A percentile compares a stretch with the other conserved stretches of the same genome.
Conservation (phyloP, 2,329 filamentous ascomycete species). For the Monosporascus cannonballus region DNA sequence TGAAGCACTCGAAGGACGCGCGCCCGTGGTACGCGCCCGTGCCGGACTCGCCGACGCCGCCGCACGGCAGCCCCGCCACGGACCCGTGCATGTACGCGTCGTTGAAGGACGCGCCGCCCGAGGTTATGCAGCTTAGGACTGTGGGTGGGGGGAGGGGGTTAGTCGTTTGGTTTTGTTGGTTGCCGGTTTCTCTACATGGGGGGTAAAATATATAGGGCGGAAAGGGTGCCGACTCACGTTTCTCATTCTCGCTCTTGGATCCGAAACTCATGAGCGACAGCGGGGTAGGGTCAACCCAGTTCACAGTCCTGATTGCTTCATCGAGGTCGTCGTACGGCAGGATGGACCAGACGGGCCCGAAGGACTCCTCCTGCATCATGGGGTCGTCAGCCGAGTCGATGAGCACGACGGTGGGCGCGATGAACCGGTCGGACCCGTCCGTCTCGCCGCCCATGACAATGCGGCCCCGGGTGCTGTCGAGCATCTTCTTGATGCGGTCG, state of each 20-base stretch:
- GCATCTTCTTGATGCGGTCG: slow-evolving; percentile 78
- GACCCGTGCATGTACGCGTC: slow-evolving; percentile 64
- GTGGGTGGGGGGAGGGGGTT: slow-evolving; percentile 2
- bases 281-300: slow-evolving; percentile 75
- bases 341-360: slow-evolving; percentile 87
- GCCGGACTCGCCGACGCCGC: slow-evolving; percentile 76
- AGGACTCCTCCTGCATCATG: slow-evolving; percentile 78
- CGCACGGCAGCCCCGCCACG: slow-evolving; percentile 69
- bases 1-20: slow-evolving; percentile 57
- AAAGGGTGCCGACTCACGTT: slow-evolving; percentile 45
- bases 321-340: slow-evolving; percentile 74
- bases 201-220: not conserved
- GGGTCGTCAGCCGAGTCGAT: slow-evolving; percentile 70
- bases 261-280: slow-evolving; percentile 83
- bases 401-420: slow-evolving; percentile 89
- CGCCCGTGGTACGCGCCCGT: slow-evolving; percentile 72
- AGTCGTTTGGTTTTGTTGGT: not conserved
- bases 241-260: slow-evolving; percentile 68
- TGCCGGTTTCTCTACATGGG: not conserved
- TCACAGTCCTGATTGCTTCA: slow-evolving; percentile 76
- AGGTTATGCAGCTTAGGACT: slow-evolving; percentile 59
- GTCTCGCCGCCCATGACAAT: slow-evolving; percentile 81
- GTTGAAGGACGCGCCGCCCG: slow-evolving; percentile 62
- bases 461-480: slow-evolving; percentile 77
- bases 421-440: slow-evolving; percentile 74